phyloP scores from a whole-genome alignment of 2,329 filamentous ascomycete species.

The Pseudocercospora macadamiae region DNA sequence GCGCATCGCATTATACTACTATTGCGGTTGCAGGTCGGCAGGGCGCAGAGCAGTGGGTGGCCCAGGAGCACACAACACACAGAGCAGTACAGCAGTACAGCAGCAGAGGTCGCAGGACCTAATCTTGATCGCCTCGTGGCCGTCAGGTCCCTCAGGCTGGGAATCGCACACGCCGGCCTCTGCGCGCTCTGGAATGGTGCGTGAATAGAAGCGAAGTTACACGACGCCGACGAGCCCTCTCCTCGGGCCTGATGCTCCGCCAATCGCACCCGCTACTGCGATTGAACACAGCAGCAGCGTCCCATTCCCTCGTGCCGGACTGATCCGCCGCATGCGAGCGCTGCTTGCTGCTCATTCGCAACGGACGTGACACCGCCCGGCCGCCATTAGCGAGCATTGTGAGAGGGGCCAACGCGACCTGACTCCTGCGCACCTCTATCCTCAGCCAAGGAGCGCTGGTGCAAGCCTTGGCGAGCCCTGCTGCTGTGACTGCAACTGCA shows the following conservation, averaged over 20 bases:
- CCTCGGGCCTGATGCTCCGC: slow-evolving; percentile 33
- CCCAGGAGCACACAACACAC: background rate
- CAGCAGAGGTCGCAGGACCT: background rate
- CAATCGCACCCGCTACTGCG: slow-evolving; percentile 31
- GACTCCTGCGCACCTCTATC: no score
- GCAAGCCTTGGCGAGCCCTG: no score
- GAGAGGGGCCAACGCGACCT: slow-evolving; percentile 11
- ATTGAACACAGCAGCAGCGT: slow-evolving; percentile 42
- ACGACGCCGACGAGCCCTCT: slow-evolving; percentile 14
- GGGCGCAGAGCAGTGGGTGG: background rate
- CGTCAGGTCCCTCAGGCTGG: slow-evolving; percentile 10
- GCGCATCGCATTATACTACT: background rate
- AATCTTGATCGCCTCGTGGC: slow-evolving; percentile 11
- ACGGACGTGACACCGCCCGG: slow-evolving; percentile 17
- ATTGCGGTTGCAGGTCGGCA: background rate
- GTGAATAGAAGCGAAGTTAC: slow-evolving; percentile 6
- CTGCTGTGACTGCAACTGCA: no score
- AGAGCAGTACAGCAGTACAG: background rate
- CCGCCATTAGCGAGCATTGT: slow-evolving; percentile 19
- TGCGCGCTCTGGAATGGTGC: background rate
- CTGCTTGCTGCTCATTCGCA: slow-evolving; percentile 24
- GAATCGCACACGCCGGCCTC: slow-evolving; percentile 1
- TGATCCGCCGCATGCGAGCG: slow-evolving; percentile 26
- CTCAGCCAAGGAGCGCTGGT: no score
- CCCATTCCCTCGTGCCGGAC: slow-evolving; percentile 45